Evolutionary conservation across 495 filamentous ascomycete genomes (phyloP).

Genomic region (Physcia stellaris): DNA sequence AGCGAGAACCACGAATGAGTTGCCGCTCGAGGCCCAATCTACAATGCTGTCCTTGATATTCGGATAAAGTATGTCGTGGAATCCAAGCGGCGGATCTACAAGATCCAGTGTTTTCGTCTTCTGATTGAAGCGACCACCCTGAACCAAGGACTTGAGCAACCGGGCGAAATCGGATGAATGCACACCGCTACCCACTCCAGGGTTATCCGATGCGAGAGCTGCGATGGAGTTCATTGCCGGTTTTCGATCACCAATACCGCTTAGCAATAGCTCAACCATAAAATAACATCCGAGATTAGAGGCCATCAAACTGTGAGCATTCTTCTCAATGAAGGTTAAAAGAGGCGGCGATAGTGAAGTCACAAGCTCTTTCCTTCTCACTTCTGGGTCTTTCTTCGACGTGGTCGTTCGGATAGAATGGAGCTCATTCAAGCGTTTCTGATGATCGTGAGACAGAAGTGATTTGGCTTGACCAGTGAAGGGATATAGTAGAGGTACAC

Average conservation of each 20-base stretch:
- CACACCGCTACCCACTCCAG: slow-evolving; percentile 27
- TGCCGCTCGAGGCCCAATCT: slow-evolving; percentile 74
- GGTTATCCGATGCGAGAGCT: slow-evolving; percentile 47
- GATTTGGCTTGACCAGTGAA: slow-evolving; percentile 62
- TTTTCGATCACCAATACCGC: slow-evolving; percentile 57
- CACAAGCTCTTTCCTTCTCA: slow-evolving; percentile 62
- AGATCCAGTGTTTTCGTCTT: slow-evolving; percentile 51
- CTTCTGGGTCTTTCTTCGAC: slow-evolving; percentile 78
- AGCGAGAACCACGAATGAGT: slow-evolving; percentile 68
- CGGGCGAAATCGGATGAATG: slow-evolving; percentile 56
- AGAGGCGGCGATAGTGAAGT: slow-evolving; percentile 49
- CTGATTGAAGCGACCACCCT: slow-evolving; percentile 71
- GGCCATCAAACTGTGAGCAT: slow-evolving; percentile 50
- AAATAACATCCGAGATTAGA: slow-evolving; percentile 79
- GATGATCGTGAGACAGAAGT: slow-evolving; percentile 46
- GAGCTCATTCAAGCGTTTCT: slow-evolving; percentile 56
- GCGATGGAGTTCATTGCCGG: slow-evolving; percentile 60
- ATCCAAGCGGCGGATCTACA: slow-evolving; percentile 63
- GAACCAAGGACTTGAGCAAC: slow-evolving; percentile 79
- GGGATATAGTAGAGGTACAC: slow-evolving; percentile 71
- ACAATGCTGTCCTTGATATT: slow-evolving; percentile 59
- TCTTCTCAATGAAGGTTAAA: slow-evolving; percentile 53
- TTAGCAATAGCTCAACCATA: slow-evolving; percentile 67
- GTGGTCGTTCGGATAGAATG: slow-evolving; percentile 61
- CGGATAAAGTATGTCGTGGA: slow-evolving; percentile 64